Evolutionary conservation across 2,329 filamentous ascomycete species (phyloP).

Genomic region (Fusarium nisikadoi): DNA sequence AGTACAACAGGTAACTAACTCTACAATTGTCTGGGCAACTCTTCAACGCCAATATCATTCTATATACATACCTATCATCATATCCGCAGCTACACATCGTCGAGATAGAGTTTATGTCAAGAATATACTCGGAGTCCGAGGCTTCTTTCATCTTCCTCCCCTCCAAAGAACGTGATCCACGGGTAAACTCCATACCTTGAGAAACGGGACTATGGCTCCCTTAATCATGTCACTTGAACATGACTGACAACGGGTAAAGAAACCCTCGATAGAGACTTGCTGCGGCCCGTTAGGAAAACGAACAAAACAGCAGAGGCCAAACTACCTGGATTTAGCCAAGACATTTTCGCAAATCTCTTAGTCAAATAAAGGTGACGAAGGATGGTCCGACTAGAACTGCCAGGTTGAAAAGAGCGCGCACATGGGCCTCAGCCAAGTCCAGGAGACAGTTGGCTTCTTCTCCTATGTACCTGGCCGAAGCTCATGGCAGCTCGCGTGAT

Average conservation of each 20-base stretch:
- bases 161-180: neutral
- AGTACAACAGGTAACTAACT: neutral
- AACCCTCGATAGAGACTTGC: neutral
- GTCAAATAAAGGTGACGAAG: conserved; percentile 11
- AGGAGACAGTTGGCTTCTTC: neutral
- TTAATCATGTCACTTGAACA: neutral
- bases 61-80: neutral
- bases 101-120: neutral
- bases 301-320: conserved; percentile 16
- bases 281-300: neutral
- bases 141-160: neutral
- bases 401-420: conserved; percentile 9
- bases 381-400: conserved; percentile 19
- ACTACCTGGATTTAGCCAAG: conserved; percentile 31
- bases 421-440: conserved; percentile 3
- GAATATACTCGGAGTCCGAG: neutral
- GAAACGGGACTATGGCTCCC: neutral
- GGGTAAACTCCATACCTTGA: neutral
- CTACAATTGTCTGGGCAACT: neutral
- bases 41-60: neutral
- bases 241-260: neutral
- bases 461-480: conserved; percentile 1
- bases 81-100: neutral
- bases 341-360: conserved; percentile 4
- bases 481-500: conserved; percentile 10